Evolutionary conservation across 2,329 filamentous ascomycete species (phyloP).

Genomic region (Botrytis aclada): DNA sequence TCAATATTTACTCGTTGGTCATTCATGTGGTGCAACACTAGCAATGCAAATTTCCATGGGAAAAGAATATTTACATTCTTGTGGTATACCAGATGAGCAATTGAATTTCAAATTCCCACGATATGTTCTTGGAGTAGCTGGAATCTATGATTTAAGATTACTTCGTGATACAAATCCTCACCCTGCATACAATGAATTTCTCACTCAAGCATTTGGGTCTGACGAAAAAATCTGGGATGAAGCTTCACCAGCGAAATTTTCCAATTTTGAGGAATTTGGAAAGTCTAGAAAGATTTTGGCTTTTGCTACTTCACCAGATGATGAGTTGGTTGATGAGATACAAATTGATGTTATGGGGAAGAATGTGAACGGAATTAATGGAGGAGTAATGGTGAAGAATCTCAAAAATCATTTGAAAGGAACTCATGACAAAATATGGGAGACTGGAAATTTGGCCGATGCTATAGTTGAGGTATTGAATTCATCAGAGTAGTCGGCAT

Average conservation of each 20-base stretch:
- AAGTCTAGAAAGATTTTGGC: conserved; percentile 21
- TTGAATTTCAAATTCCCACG: conserved; percentile 5
- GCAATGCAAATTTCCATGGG: conserved; percentile 48
- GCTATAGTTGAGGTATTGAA: background rate
- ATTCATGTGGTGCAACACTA: conserved; percentile 63
- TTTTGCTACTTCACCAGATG: conserved; percentile 42
- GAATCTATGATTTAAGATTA: conserved; percentile 60
- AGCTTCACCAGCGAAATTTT: conserved; percentile 35
- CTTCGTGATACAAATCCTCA: conserved; percentile 25
- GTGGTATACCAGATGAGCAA: background rate
- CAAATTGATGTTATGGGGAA: conserved; percentile 32
- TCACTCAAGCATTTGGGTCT: conserved; percentile 45
- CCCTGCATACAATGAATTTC: conserved; percentile 28
- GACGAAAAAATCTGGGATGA: conserved; percentile 50
- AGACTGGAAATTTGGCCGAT: conserved; percentile 4
- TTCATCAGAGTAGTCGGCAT: background rate
- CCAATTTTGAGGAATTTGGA: conserved; percentile 11
- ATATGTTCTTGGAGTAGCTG: conserved; percentile 48
- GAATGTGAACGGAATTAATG: background rate
- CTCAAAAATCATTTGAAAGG: conserved; percentile 6
- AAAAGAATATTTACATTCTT: conserved; percentile 3
- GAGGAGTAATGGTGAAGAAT: background rate
- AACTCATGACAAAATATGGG: conserved; percentile 8
- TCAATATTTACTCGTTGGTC: conserved; percentile 56
- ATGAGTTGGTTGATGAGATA: conserved; percentile 38